These are phyloP conservation scores for Clonostachys rosea DNA, from an alignment of 2,329 filamentous ascomycete genomes.

Conservation along the genomic window DNA sequence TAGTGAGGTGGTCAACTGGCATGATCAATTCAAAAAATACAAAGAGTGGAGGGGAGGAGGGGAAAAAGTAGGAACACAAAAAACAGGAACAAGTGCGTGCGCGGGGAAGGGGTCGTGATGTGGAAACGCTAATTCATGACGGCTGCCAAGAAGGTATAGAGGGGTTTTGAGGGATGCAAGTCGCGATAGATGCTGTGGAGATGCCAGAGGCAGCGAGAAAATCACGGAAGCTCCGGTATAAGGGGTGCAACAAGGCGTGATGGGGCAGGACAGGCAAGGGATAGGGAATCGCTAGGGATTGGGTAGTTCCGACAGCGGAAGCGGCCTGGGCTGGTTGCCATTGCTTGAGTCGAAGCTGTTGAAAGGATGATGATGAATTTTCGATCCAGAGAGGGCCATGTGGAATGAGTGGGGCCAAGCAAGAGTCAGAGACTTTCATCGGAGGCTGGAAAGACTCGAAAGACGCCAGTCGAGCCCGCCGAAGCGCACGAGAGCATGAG, in stretches of 20 bases:
- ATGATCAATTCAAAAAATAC: conserved; percentile 25
- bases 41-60: conserved; percentile 3
- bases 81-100: conserved; percentile 2
- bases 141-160: conserved; percentile 25
- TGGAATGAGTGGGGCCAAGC: background rate
- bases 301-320: conserved; percentile 1
- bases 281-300: conserved; percentile 1
- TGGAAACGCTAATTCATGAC: conserved; percentile 34
- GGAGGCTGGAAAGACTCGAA: background rate
- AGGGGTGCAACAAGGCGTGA: background rate
- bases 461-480: too few species aligned
- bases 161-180: conserved; percentile 16
- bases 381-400: background rate
- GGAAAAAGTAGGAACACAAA: background rate
- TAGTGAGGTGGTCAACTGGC: conserved; percentile 46
- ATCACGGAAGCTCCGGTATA: conserved; percentile 1
- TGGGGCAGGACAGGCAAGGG: background rate
- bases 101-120: conserved; percentile 17
- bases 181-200: background rate
- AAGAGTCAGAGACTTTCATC: background rate
- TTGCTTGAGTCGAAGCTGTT: background rate
- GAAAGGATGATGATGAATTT: background rate
- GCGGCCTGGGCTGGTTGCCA: background rate
- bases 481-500: too few species aligned
- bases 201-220: conserved; percentile 1